Evolutionary conservation across 805 yeast genomes (phyloP), one percentile per base, ranked within the genome.

Genomic region (Zygosaccharomyces pseudorouxii): DNA sequence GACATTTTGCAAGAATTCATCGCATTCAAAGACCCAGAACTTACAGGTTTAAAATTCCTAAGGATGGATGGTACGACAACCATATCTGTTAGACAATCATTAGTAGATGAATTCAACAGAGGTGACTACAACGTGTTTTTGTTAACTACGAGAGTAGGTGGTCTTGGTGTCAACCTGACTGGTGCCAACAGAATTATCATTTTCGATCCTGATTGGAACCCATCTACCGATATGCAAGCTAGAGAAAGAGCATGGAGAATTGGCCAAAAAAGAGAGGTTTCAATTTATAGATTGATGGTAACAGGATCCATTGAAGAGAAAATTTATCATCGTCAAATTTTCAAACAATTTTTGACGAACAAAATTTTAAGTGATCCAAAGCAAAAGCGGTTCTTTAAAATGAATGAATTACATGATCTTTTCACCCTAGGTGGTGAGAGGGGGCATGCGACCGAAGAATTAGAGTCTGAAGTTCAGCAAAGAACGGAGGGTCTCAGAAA

Each of bases 191-290:
- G 98, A 39, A 97, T 92, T 10, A 88, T 92, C 19, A 92, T 92
- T 12, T 92, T 78, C 63, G 99, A 92, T 60, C 99, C 99, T 0
- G 98, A 93, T 67, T 92, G 99, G 99, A 92, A 92, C 61, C 99
- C 99, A 0, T 89, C 97, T 0, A 93, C 98, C 0, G 99, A 92
- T 70, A 76, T 90, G 51, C 99, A 92, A 67, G 99, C 99, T 0
- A 74, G 98, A 51, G 99, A 92, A 64, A 71, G 99, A 42, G 97
- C 98, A 0, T 93, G 98, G 98, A 74, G 99, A 55, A 74, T 92
- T 53, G 99, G 99, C 1, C 99, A 92, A 65, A 90, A 86, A 63
- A 81, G 83, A 49, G 96, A 90, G 57, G 97, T 92, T 7, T 80
- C 89, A 5, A 90, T 92, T 30, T 93, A 92, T 58, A 71, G 99